Evolutionary conservation across 129 eudicot species (phyloP).

Genomic region (Centella asiatica): DNA sequence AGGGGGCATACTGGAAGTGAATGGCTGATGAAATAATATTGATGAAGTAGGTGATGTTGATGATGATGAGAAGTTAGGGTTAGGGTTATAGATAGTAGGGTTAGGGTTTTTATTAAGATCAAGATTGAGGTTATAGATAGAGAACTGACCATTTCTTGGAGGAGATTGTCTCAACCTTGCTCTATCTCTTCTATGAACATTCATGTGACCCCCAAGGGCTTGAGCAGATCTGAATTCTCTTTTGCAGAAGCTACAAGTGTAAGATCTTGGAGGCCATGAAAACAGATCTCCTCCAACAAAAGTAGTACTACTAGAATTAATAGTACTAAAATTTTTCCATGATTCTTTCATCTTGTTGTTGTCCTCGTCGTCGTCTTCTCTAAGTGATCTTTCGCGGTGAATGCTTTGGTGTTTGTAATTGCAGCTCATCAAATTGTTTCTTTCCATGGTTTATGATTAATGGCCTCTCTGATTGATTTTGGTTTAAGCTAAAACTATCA

Average conservation of each 20-base stretch:
- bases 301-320: neutral
- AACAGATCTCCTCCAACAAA: slow-evolving; percentile 21
- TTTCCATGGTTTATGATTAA: slow-evolving; percentile 3
- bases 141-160: slow-evolving; percentile 19
- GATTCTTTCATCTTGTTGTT: slow-evolving; percentile 12
- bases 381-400: neutral
- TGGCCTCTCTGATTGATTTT: neutral
- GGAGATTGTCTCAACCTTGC: slow-evolving; percentile 51
- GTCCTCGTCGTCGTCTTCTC: slow-evolving; percentile 1
- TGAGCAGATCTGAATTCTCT: slow-evolving; percentile 72
- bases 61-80: slow-evolving; percentile 20
- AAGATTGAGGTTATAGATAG: slow-evolving; percentile 27
- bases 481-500: neutral
- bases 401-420: neutral
- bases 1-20: slow-evolving; percentile 18
- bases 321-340: slow-evolving; percentile 15
- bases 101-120: slow-evolving; percentile 23
- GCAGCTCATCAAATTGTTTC: slow-evolving; percentile 6
- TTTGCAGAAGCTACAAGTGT: slow-evolving; percentile 61
- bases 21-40: slow-evolving; percentile 15
- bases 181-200: slow-evolving; percentile 66
- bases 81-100: slow-evolving; percentile 30
- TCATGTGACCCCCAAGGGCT: slow-evolving; percentile 86
- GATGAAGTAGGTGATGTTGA: slow-evolving; percentile 16
- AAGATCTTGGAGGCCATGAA: slow-evolving; percentile 69